Evolutionary conservation across 352 stramenopile species (phyloP).

Genomic region (Phytophthora ohioensis): DNA sequence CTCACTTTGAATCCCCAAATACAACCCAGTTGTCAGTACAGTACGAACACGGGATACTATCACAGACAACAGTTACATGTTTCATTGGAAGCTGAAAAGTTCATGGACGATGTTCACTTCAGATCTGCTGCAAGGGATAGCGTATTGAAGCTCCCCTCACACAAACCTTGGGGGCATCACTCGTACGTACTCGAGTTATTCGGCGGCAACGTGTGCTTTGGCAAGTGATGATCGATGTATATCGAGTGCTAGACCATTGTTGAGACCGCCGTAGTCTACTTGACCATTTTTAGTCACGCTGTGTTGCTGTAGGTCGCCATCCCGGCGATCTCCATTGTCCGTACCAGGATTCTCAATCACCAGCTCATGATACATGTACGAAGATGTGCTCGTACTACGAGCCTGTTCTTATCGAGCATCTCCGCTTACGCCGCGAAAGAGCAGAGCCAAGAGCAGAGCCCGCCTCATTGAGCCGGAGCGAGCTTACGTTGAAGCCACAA

Average conservation of each 20-base stretch:
- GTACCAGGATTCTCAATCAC: background rate
- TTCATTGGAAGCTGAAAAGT: too few relatives aligned
- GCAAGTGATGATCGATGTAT: too few relatives aligned
- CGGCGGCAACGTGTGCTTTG: too few relatives aligned
- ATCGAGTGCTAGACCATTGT: too few relatives aligned
- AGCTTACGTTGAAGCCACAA: conserved; percentile 10
- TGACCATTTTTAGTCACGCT: background rate
- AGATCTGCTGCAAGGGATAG: background rate
- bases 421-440: conserved; percentile 7
- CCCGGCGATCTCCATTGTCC: background rate
- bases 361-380: conserved; percentile 9
- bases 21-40: too few relatives aligned
- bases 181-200: too few relatives aligned
- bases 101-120: too few relatives aligned
- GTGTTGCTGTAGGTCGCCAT: background rate
- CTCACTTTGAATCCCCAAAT: too few relatives aligned
- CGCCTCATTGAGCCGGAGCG: conserved; percentile 19
- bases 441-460: background rate
- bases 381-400: conserved; percentile 4
- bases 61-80: too few relatives aligned
- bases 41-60: too few relatives aligned
- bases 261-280: too few relatives aligned
- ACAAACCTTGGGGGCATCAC: background rate
- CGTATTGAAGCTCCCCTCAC: background rate
- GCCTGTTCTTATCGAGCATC: conserved; percentile 7